phyloP scores from a whole-genome alignment of 129 eudicot species.

The Flaveria trinervia region DNA sequence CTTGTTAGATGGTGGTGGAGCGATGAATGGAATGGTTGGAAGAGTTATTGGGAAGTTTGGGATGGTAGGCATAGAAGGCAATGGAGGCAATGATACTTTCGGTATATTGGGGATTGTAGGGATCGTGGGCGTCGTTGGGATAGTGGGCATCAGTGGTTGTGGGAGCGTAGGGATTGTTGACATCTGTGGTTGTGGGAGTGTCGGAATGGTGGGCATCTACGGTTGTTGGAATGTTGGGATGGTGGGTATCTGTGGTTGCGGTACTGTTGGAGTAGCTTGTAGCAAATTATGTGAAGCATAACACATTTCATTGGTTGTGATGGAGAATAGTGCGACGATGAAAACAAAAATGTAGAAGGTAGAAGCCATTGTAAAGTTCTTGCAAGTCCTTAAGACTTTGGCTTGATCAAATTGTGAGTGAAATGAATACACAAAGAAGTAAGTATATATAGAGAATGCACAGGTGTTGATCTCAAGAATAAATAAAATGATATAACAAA shows the following conservation, averaged over 20 bases:
- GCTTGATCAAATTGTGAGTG: background rate
- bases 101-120: conserved; percentile 28
- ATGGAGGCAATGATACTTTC: conserved; percentile 26
- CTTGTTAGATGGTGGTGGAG: conserved; percentile 27
- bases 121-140: background rate
- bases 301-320: conserved; percentile 27
- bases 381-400: background rate
- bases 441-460: conserved; percentile 2
- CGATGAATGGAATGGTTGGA: conserved; percentile 28
- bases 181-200: conserved; percentile 21
- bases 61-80: conserved; percentile 33
- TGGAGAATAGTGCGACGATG: conserved; percentile 10
- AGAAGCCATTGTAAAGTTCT: conserved; percentile 10
- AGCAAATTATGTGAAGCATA: conserved; percentile 28
- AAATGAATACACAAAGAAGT: background rate
- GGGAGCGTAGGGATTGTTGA: conserved; percentile 23
- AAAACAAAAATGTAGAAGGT: conserved; percentile 18
- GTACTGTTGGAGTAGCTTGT: conserved; percentile 19
- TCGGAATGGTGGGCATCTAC: conserved; percentile 26
- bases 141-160: conserved; percentile 16
- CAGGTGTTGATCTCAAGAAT: too few species aligned
- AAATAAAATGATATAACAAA: background rate
- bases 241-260: conserved; percentile 33
- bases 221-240: conserved; percentile 31
- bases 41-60: conserved; percentile 32